These are phyloP conservation scores for Elongisporangium undulatum DNA, from an alignment of 352 stramenopile species.

Conservation along the genomic window DNA sequence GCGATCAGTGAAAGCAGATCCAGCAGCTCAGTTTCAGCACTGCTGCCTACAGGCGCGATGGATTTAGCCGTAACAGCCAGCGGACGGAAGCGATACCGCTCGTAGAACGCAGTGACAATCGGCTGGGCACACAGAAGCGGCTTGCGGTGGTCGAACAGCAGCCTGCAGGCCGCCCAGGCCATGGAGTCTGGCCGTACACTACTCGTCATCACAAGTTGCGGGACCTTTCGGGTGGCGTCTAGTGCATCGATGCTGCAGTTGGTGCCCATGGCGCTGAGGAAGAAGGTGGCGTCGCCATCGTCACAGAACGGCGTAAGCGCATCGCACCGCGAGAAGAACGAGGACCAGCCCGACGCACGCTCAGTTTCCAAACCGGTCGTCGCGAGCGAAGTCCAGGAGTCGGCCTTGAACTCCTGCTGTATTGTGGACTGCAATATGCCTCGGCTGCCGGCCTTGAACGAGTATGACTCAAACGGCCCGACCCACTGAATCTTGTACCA, in stretches of 20 bases:
- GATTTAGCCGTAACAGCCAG: constrained; percentile 16
- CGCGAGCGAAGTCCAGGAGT: neutral
- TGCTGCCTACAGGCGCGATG: constrained; percentile 24
- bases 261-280: constrained; percentile 21
- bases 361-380: neutral
- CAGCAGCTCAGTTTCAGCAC: constrained; percentile 26
- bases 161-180: constrained; percentile 39
- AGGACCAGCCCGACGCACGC: constrained; percentile 30
- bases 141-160: constrained; percentile 28
- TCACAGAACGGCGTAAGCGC: constrained; percentile 13
- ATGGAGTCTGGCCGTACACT: constrained; percentile 40
- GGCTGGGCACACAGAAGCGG: constrained; percentile 34
- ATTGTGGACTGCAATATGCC: constrained; percentile 9
- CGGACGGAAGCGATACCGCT: constrained; percentile 26
- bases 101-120: constrained; percentile 33
- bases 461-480: constrained; percentile 36
- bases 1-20: constrained; percentile 30
- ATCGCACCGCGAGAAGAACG: constrained; percentile 31
- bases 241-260: constrained; percentile 21
- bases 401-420: neutral
- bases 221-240: constrained; percentile 12
- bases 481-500: constrained; percentile 57
- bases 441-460: constrained; percentile 21
- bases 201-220: constrained; percentile 24
- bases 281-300: constrained; percentile 13